These are phyloP conservation scores for Teunomyces panamensis DNA, from an alignment of 805 yeast genomes.

Conservation along the genomic window DNA sequence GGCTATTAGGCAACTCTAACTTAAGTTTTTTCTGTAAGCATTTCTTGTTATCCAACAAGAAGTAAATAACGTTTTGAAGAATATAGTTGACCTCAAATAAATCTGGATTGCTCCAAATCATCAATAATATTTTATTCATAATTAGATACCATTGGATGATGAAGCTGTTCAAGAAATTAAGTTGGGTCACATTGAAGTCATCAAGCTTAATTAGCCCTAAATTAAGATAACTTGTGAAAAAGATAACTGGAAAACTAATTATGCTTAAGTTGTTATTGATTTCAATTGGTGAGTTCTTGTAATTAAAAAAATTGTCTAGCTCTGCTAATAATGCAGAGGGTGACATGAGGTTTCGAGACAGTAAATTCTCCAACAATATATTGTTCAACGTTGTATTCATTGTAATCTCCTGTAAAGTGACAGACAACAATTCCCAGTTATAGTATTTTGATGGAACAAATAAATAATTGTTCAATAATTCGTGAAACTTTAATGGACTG, in stretches of 20 bases:
- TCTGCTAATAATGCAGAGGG: slow-evolving; percentile 11
- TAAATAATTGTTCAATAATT: slow-evolving; percentile 47
- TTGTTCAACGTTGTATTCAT: slow-evolving; percentile 15
- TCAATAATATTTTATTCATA: slow-evolving; percentile 38
- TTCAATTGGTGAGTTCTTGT: slow-evolving; percentile 11
- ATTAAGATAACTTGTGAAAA: slow-evolving; percentile 32
- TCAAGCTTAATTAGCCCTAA: slow-evolving; percentile 23
- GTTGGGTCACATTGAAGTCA: slow-evolving; percentile 22
- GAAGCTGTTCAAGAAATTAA: slow-evolving; percentile 33
- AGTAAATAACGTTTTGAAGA: slow-evolving; percentile 48
- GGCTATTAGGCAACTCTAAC: slow-evolving; percentile 1
- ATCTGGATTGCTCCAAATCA: slow-evolving; percentile 23
- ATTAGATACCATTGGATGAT: slow-evolving; percentile 45
- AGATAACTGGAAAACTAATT: slow-evolving; percentile 47
- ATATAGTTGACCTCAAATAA: slow-evolving; percentile 18
- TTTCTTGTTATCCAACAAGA: slow-evolving; percentile 41
- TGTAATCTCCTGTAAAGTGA: slow-evolving; percentile 50
- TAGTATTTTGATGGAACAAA: slow-evolving; percentile 36
- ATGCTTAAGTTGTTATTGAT: slow-evolving; percentile 53
- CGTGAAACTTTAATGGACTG: slow-evolving; percentile 50
- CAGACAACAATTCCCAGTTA: slow-evolving; percentile 44
- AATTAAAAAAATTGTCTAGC: slow-evolving; percentile 14
- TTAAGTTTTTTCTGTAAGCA: slow-evolving; percentile 6
- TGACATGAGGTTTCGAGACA: slow-evolving; percentile 9
- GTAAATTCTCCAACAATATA: slow-evolving; percentile 15